These are phyloP conservation scores for Phaeosphaeria sp. DNA, from an alignment of 2,329 filamentous ascomycete species.

Conservation along the genomic window DNA sequence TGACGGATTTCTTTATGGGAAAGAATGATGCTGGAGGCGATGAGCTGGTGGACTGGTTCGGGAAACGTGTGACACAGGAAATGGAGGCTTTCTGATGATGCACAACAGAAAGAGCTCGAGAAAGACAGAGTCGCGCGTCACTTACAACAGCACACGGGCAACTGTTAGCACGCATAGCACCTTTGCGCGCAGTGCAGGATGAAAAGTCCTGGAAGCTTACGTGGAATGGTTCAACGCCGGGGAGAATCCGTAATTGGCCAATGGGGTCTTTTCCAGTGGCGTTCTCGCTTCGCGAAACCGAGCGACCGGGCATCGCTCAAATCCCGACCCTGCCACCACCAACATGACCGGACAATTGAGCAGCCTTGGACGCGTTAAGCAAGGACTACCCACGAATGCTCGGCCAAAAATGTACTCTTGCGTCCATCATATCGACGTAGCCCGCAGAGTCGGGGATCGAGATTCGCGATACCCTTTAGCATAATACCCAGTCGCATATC, in stretches of 20 bases:
- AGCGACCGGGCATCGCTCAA: conserved; percentile 2
- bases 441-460: not conserved
- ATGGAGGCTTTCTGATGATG: conserved; percentile 71
- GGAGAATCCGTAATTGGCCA: not conserved
- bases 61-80: conserved; percentile 71
- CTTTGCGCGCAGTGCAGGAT: not conserved
- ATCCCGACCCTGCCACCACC: conserved; percentile 1
- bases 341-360: not conserved
- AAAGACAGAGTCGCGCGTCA: not conserved
- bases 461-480: not conserved
- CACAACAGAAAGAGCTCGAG: not conserved
- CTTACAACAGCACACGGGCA: not conserved
- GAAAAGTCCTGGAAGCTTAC: not conserved
- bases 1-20: conserved; percentile 78
- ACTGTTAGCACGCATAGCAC: not conserved
- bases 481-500: not conserved
- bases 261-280: conserved; percentile 1
- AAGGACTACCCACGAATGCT: not conserved
- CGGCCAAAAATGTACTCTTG: not conserved
- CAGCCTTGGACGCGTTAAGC: not conserved
- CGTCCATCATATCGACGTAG: not conserved
- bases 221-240: not conserved
- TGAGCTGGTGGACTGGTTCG: conserved; percentile 85
- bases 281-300: conserved; percentile 1
- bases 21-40: conserved; percentile 58